Conservation (phyloP, 305 asterid species). For the Fraxinus greggii region DNA sequence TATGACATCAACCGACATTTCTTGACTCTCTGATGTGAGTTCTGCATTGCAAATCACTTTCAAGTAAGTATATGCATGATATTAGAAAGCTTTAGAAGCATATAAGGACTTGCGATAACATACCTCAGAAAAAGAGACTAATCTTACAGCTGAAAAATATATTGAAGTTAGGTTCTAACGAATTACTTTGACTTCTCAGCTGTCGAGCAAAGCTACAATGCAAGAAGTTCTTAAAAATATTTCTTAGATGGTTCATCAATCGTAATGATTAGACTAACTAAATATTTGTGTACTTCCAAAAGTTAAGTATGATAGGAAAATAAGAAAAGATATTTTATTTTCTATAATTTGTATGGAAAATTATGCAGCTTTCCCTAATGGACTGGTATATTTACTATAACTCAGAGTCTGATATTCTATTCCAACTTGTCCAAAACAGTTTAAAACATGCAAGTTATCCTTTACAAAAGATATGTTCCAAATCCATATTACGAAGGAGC, state of each 20-base stretch:
- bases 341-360: not conserved
- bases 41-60: conserved; percentile 55
- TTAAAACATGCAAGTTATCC: conserved; percentile 15
- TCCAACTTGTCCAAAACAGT: conserved; percentile 20
- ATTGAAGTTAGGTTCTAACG: not conserved
- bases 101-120: not conserved
- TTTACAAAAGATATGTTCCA: conserved; percentile 5
- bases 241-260: not conserved
- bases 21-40: conserved; percentile 48
- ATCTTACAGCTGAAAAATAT: not conserved
- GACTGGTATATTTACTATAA: not conserved
- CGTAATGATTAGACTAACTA: not conserved
- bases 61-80: conserved; percentile 30
- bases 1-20: conserved; percentile 65
- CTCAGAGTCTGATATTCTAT: not conserved
- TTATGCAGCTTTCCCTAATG: not conserved
- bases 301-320: not conserved
- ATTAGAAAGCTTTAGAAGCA: conserved; percentile 23
- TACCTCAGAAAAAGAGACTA: not conserved
- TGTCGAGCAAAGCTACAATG: not conserved
- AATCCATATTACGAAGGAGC: not conserved
- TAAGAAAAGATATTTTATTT: not conserved
- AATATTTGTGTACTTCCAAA: not conserved
- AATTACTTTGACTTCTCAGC: not conserved
- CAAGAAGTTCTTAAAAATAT: not conserved